Percentiles rank a stretch among this genome's conserved stretches.
phyloP scores from a whole-genome alignment of 1,284 basidiomycete species.

The Ceratobasidium sp. region DNA sequence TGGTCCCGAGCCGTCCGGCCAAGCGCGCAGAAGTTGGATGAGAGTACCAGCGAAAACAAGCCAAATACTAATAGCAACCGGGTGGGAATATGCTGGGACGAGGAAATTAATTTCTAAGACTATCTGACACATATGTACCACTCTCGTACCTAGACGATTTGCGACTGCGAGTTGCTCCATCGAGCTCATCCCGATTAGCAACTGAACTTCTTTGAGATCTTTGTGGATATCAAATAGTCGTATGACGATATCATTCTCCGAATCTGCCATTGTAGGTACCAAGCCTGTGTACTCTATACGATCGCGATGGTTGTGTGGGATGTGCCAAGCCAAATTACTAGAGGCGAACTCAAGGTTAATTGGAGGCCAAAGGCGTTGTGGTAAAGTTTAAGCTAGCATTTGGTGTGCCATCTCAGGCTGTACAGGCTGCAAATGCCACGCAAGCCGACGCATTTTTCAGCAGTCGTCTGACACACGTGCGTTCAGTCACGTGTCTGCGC shows the following conservation, averaged over 20 bases:
- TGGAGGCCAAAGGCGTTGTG: neutral
- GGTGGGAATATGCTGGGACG: constrained; percentile 9
- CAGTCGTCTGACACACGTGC: constrained; percentile 23
- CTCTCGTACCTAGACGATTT: constrained; percentile 47
- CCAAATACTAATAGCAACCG: constrained; percentile 16
- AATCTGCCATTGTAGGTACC: constrained; percentile 29
- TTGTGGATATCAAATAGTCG: constrained; percentile 17
- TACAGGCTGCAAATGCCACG: neutral
- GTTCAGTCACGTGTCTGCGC: neutral
- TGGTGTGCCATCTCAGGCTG: neutral
- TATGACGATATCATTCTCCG: constrained; percentile 25
- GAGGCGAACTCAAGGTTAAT: neutral
- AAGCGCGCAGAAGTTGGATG: constrained; percentile 24
- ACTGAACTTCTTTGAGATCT: constrained; percentile 47
- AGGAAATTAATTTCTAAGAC: neutral
- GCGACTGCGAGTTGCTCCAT: constrained; percentile 50
- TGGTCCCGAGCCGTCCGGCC: constrained; percentile 17
- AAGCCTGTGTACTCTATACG: no score
- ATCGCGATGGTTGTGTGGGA: no score
- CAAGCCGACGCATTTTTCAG: constrained; percentile 11
- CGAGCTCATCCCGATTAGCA: constrained; percentile 49
- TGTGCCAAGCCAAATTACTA: no score
- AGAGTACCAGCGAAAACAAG: constrained; percentile 8
- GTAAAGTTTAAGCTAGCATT: neutral
- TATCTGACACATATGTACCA: neutral